Evolutionary conservation across 352 stramenopile species (phyloP), one percentile per base, ranked within the genome.

Genomic region (Pythium angustatum): DNA sequence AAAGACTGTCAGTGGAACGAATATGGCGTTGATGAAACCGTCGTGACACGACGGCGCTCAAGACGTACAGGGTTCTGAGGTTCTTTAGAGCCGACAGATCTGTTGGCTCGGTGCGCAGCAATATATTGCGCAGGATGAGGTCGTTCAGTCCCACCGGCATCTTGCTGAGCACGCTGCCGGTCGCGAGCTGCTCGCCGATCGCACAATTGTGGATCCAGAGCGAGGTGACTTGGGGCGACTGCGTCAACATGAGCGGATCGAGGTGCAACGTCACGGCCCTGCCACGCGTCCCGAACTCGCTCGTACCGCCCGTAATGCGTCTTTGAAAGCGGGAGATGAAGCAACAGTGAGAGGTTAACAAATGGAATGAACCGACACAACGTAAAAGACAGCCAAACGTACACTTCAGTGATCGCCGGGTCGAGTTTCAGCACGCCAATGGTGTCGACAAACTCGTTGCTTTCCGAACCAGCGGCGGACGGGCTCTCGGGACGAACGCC

Each of bases 151-250:
- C 49, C 12, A 21, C 5, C 10, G 30, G 49, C 49, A 56, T 44
- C 5, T 5, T 31, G 10, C 49, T 44, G 19, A 56, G 31, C 7
- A 56, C 4, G 9, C 10, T 36, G 9, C 49, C 49, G 0, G 49
- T 44, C 1, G 49, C 5, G n/a, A 56, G 31, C 31, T 56, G 49
- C 4, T 45, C 49, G 19, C 30, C 49, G 21, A 56, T 27, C 10
- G 43, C n/a, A 21, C 49, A 56, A 22, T 56, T 56, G 17, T 2
- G 19, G 21, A 56, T 56, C 49, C 17, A 43, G n/a, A 56, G 19
- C 10, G 49, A 44, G 30, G 2, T 56, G n/a, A 56, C 49, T 8
- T 56, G 27, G 1, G 5, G 49, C 4, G 49, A 56, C 30, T 56
- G 30, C 17, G 21, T 15, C 1, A 56, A 31, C 49, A 56, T 45